A percentile compares a stretch with the other conserved stretches of the same genome.
These are phyloP conservation scores for Bauhinia variegata DNA, from an alignment of 306 rosid genomes.

Conservation along the genomic window DNA sequence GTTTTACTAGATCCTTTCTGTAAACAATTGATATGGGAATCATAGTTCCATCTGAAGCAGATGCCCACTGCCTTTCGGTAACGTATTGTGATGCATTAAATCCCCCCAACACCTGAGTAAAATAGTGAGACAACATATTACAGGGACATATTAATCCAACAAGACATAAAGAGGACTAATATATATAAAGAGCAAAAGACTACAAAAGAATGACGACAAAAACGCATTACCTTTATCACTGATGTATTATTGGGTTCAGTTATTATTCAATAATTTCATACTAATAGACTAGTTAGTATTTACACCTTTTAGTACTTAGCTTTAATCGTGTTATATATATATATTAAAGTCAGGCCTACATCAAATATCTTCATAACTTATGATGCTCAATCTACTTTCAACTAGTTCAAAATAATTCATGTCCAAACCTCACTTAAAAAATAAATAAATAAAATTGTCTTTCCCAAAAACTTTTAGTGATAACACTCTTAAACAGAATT, in stretches of 20 bases:
- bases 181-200: neutral
- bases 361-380: no score
- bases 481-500: no score
- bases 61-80: constrained; percentile 90
- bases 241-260: neutral
- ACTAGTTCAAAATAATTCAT: no score
- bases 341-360: no score
- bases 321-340: neutral
- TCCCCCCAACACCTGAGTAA: constrained; percentile 80
- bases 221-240: neutral
- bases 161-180: constrained; percentile 4
- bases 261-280: neutral
- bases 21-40: constrained; percentile 88
- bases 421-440: no score
- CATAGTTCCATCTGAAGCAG: constrained; percentile 73
- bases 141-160: constrained; percentile 18
- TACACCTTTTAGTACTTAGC: constrained; percentile 5
- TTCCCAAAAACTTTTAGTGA: no score
- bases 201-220: neutral
- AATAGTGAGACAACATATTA: constrained; percentile 22
- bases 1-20: constrained; percentile 74
- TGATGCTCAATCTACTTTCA: no score
- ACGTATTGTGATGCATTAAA: constrained; percentile 75
- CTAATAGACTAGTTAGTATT: neutral
- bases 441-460: no score